Conservation (phyloP, 148 eudicot species). For the Fagopyrum esculentum region DNA sequence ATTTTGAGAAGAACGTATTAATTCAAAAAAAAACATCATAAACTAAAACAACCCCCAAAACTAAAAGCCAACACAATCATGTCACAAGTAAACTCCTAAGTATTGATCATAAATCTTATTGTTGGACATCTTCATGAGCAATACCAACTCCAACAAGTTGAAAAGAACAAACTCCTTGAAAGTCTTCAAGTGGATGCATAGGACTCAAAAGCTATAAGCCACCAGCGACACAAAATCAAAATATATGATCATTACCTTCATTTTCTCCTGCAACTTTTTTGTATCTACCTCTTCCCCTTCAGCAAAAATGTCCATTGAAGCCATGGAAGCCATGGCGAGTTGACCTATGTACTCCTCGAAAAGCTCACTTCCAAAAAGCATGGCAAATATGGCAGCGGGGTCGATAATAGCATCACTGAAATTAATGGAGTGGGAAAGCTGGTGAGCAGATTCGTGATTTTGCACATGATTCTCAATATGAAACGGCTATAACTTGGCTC, state of each 20-base stretch:
- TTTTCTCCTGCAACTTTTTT: conserved; percentile 84
- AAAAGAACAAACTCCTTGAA: not conserved
- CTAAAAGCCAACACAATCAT: not conserved
- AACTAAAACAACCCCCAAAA: not conserved
- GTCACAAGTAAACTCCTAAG: not conserved
- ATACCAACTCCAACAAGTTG: not conserved
- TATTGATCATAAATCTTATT: not conserved
- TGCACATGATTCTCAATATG: not conserved
- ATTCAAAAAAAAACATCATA: not conserved
- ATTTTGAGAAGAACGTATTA: not conserved
- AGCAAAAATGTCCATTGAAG: conserved; percentile 74
- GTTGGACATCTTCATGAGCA: not conserved
- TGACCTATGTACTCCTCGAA: conserved; percentile 98
- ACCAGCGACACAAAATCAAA: not conserved
- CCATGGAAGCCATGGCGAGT: conserved; percentile 99
- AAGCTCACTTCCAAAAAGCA: conserved; percentile 99
- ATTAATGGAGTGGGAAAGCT: not conserved
- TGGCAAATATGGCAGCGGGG: conserved; percentile 97
- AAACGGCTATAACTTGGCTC: not conserved
- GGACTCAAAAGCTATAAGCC: not conserved
- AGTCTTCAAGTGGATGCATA: not conserved
- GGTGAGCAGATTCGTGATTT: not conserved
- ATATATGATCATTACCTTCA: conserved; percentile 51
- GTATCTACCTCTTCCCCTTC: conserved; percentile 81
- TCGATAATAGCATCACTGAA: conserved; percentile 88